Evolutionary conservation across 1,284 basidiomycete genomes (phyloP).

Genomic region (Ustilago crameri): DNA sequence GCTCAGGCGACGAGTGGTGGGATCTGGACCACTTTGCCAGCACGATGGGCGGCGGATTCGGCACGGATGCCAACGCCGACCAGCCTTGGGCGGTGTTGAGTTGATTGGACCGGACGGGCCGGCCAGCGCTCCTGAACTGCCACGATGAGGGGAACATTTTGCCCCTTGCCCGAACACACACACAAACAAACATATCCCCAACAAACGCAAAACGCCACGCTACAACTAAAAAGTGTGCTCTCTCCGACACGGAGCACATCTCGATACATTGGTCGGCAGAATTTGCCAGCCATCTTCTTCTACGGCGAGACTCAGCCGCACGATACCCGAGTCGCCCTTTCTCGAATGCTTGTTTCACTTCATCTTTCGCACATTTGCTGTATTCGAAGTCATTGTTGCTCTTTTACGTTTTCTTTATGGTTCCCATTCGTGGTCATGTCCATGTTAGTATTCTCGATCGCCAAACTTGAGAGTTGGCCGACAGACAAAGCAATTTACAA

Average conservation of each 20-base stretch:
- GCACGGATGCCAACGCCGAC: slow-evolving; percentile 39
- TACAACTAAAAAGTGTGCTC: too few species aligned
- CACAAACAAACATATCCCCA: slow-evolving; percentile 7
- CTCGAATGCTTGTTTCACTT: slow-evolving; percentile 4
- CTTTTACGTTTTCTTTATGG: slow-evolving; percentile 4
- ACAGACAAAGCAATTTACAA: not conserved
- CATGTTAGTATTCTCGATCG: slow-evolving; percentile 3
- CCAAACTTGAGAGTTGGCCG: not conserved
- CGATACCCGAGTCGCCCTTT: slow-evolving; percentile 27
- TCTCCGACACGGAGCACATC: too few species aligned
- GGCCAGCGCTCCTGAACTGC: too few species aligned
- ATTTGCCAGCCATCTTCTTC: not conserved
- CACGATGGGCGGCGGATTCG: slow-evolving; percentile 34
- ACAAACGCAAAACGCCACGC: too few species aligned
- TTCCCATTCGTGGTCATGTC: slow-evolving; percentile 7
- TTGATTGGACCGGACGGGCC: slow-evolving; percentile 14
- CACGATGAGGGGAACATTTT: too few species aligned
- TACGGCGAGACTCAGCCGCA: slow-evolving; percentile 3
- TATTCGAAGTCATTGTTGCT: slow-evolving; percentile 19
- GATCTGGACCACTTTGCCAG: slow-evolving; percentile 51
- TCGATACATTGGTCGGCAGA: too few species aligned
- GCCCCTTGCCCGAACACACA: slow-evolving; percentile 1
- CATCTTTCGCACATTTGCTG: slow-evolving; percentile 24
- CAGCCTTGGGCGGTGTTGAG: slow-evolving; percentile 52
- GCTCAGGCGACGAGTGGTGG: slow-evolving; percentile 52